phyloP scores from a whole-genome alignment of 495 filamentous ascomycete species.

The Xylaria sp. region DNA sequence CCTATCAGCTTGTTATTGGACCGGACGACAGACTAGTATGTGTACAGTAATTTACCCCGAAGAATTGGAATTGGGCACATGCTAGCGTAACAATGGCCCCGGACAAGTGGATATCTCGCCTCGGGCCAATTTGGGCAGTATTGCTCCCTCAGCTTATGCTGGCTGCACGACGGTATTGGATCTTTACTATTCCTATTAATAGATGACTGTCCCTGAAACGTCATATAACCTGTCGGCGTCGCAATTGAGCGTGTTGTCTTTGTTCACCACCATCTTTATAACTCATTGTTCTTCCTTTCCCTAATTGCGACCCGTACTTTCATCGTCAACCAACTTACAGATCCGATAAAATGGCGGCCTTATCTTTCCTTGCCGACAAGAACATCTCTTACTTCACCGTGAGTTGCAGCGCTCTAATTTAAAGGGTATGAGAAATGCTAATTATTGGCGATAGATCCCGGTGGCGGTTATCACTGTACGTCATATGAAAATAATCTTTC shows the following conservation, averaged over 20 bases:
- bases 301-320: not conserved
- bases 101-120: conserved; percentile 8
- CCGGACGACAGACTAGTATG: not conserved
- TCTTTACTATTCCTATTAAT: conserved; percentile 1
- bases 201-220: conserved; percentile 10
- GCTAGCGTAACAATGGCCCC: not conserved
- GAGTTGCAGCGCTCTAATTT: conserved; percentile 21
- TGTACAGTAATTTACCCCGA: conserved; percentile 17
- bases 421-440: not conserved
- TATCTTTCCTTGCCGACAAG: conserved; percentile 46
- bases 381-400: conserved; percentile 57
- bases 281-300: too few relatives aligned
- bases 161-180: not conserved
- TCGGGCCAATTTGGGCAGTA: not conserved
- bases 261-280: not conserved
- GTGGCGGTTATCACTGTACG: conserved; percentile 50
- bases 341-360: conserved; percentile 45
- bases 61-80: conserved; percentile 17
- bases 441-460: conserved; percentile 47
- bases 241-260: not conserved
- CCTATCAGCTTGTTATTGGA: conserved; percentile 5
- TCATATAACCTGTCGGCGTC: not conserved
- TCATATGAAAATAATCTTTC: not conserved
- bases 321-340: not conserved
- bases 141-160: not conserved